phyloP scores from a whole-genome alignment of 2,329 filamentous ascomycete genomes.

The Trichophyton schoenleinii region DNA sequence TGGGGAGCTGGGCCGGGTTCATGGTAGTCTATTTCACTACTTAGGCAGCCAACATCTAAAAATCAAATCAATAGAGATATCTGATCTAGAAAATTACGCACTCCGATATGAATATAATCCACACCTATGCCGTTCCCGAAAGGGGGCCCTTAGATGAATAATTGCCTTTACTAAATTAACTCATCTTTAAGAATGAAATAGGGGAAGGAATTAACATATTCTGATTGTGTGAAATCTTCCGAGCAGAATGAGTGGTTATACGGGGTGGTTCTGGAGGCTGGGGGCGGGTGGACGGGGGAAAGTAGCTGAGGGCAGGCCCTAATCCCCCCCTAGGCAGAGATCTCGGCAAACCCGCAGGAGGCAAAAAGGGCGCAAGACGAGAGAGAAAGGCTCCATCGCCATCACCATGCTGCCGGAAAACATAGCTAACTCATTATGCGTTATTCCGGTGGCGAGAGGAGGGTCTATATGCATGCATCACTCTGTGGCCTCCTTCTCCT shows the following conservation, averaged over 20 bases:
- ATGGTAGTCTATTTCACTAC: conserved; percentile 76
- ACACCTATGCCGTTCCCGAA: background rate
- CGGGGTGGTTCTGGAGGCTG: conserved; percentile 31
- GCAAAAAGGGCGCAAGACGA: background rate
- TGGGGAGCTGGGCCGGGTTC: conserved; percentile 91
- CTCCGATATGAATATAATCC: background rate
- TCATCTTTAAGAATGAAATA: too few species aligned
- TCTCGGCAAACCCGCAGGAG: background rate
- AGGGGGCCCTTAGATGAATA: background rate
- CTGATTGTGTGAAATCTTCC: conserved; percentile 30
- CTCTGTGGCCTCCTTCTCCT: too few species aligned
- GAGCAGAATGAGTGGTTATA: conserved; percentile 58
- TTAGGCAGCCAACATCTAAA: background rate
- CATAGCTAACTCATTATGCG: too few species aligned
- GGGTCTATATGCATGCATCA: background rate
- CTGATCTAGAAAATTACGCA: background rate
- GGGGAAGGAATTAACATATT: conserved; percentile 7
- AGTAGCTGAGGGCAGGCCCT: background rate
- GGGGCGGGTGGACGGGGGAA: conserved; percentile 13
- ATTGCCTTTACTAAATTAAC: too few species aligned
- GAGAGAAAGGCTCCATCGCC: background rate
- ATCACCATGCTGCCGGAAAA: background rate
- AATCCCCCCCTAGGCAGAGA: background rate
- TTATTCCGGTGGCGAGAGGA: background rate
- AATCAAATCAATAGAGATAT: background rate